Base-by-base conservation (phyloP, 1,139 yeast genomes). In the Protomyces pachydermus region DNA sequence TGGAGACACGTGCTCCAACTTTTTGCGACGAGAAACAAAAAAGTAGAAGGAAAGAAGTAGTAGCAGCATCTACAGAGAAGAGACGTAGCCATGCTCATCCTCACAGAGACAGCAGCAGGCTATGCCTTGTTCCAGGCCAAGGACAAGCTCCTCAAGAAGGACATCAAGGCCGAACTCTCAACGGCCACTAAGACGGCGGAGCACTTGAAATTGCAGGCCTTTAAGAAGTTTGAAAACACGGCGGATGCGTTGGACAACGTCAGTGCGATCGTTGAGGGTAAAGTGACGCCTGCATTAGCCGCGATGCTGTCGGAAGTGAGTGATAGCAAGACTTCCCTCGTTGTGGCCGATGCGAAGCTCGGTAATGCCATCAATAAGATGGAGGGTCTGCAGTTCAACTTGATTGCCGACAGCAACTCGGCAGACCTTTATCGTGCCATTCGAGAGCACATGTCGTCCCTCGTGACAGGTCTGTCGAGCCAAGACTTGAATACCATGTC, bases 181-280 rank as follows among this genome's bases (percentile, higher is more conserved):
- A 60, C 67, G 2, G 60, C 63, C 12, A 62, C 57, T 39, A 63
- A 63, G 37, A 62, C 67, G 23, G 58, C 67, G 9, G 64, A 65
- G 14, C 86, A 84, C 76, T 90, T 93, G 79, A 95, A 93, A 79
- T 84, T 93, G 72, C 93, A 95, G 75, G 93, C 96, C 51, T 93
- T 93, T 77, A 91, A 96, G 73, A 93, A 93, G 79, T 93, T 95
- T 74, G 85, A 82, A 72, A 87, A 95, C 67, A 98, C 98, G 68
- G 95, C 97, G 66, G 88, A 86, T 74, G 99, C 99, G 61, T 84
- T 93, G 70, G 97, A 91, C 78, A 98, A 95, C 80, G 91, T 96
- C 67, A 89, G 88, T 74, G 83, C 97, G 64, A 82, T 93, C 69
- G 85, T 90, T 70, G 98, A 93, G 70, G 98, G 98, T 72, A 88